These are phyloP conservation scores for Boletellus deceptivus DNA, from an alignment of 1,284 basidiomycete genomes.

Conservation along the genomic window DNA sequence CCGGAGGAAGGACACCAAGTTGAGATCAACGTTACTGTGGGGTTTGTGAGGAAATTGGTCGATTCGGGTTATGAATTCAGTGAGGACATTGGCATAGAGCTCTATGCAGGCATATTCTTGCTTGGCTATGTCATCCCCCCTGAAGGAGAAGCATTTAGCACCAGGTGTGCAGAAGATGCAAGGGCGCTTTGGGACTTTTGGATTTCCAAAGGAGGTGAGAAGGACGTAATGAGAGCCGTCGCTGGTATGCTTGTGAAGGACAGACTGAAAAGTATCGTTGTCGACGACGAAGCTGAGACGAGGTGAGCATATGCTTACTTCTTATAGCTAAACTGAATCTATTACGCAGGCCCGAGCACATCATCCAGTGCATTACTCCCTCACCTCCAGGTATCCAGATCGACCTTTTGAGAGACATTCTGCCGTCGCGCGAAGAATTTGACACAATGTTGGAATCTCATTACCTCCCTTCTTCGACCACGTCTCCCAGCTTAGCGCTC, in stretches of 20 bases:
- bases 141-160: conserved; percentile 5
- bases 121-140: conserved; percentile 22
- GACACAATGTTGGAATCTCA: conserved; percentile 44
- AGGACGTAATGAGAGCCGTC: conserved; percentile 16
- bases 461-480: conserved; percentile 45
- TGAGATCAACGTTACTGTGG: conserved; percentile 7
- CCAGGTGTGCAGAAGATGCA: conserved; percentile 19
- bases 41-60: conserved; percentile 14
- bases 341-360: conserved; percentile 44
- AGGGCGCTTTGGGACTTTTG: conserved; percentile 42
- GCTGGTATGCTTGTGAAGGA: conserved; percentile 40
- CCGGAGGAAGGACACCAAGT: background rate
- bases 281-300: conserved; percentile 40
- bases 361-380: conserved; percentile 39
- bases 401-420: conserved; percentile 46
- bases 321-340: background rate
- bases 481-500: conserved; percentile 60
- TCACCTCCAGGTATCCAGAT: conserved; percentile 34
- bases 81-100: conserved; percentile 21
- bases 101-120: conserved; percentile 25
- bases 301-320: conserved; percentile 35
- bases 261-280: conserved; percentile 42
- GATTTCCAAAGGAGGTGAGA: conserved; percentile 23
- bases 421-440: conserved; percentile 50
- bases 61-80: conserved; percentile 22